Evolutionary conservation across 2,329 filamentous ascomycete genomes (phyloP), one percentile per base, ranked within the genome.

Genomic region (Aschersonia sp.): DNA sequence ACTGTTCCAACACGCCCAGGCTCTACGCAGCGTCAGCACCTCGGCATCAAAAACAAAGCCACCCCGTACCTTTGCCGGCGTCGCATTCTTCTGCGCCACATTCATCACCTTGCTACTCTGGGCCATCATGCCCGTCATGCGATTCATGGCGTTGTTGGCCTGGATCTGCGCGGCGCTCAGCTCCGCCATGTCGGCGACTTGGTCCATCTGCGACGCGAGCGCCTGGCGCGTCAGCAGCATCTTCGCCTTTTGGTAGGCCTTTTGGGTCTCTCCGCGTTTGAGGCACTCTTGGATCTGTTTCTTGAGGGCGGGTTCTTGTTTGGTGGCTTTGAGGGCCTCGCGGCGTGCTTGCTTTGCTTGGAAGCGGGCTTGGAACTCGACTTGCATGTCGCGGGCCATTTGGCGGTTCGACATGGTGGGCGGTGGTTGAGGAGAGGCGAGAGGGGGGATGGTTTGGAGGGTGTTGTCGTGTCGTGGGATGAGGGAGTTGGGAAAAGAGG

Each of bases 121-220:
- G 30, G 71, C 71, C 75, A 80, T 79, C 75, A 79, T 79, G 57
- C 73, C 63, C 49, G 76, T 79, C 76, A 80, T 80, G 54, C 75
- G 73, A 65, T 80, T 80, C 75, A 80, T 79, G 49, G 74, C 67
- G 54, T 79, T 80, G 65, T 80, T 80, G 59, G 76, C 75, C 65
- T 80, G 74, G 61, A 80, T 79, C 67, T 80, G 76, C 3, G 74
- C 72, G 44, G 73, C 71, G 31, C 70, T 75, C 31, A 79, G 67
- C 62, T 80, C 77, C 30, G 76, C 75, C 75, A 79, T 78, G 64
- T 80, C 76, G 61, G 77, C 77, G 59, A 78, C 76, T 62, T 77
- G 74, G 62, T 80, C 77, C 74, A 80, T 78, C 64, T 80, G 76
- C 57, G 75, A 69, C 9, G 77, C 77, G 49, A 80, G 71, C 2